phyloP scores from a whole-genome alignment of 352 stramenopile genomes.

The Hyaloperonospora brassicae region DNA sequence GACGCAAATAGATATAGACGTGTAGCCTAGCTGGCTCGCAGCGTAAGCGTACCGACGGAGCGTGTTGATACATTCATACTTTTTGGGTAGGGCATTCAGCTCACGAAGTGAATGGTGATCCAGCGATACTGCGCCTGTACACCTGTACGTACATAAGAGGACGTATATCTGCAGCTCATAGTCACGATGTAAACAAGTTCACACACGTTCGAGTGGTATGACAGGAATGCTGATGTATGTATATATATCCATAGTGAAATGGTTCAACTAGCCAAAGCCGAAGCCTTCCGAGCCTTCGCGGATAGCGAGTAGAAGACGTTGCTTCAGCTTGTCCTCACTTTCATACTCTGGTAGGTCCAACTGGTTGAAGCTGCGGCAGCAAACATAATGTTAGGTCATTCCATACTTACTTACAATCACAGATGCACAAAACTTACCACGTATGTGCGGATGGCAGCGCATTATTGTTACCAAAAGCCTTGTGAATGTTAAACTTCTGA shows the following conservation, averaged over 20 bases:
- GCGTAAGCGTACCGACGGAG: not conserved
- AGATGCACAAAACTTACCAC: constrained; percentile 61
- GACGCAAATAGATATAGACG: constrained; percentile 52
- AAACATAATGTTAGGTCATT: constrained; percentile 7
- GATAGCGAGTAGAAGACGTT: constrained; percentile 96
- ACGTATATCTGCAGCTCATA: too few relatives aligned
- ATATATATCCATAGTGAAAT: not conserved
- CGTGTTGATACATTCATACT: constrained; percentile 20
- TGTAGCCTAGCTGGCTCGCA: not conserved
- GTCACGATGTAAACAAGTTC: constrained; percentile 1
- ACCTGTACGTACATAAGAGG: too few relatives aligned
- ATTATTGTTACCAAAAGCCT: constrained; percentile 88
- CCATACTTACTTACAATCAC: not conserved
- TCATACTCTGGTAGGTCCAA: constrained; percentile 98
- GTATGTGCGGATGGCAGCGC: constrained; percentile 93
- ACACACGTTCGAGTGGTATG: constrained; percentile 5
- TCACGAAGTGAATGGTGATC: too few relatives aligned
- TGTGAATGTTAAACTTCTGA: constrained; percentile 99
- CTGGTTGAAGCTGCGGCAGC: constrained; percentile 92
- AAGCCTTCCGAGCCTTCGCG: constrained; percentile 97
- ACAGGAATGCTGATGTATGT: too few relatives aligned
- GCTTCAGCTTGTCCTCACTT: constrained; percentile 94
- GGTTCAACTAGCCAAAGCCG: constrained; percentile 90
- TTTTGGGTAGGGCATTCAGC: too few relatives aligned
- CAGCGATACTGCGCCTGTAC: too few relatives aligned